Evolutionary conservation across 495 filamentous ascomycete genomes (phyloP).

Genomic region (Xanthoparmelia taractica): DNA sequence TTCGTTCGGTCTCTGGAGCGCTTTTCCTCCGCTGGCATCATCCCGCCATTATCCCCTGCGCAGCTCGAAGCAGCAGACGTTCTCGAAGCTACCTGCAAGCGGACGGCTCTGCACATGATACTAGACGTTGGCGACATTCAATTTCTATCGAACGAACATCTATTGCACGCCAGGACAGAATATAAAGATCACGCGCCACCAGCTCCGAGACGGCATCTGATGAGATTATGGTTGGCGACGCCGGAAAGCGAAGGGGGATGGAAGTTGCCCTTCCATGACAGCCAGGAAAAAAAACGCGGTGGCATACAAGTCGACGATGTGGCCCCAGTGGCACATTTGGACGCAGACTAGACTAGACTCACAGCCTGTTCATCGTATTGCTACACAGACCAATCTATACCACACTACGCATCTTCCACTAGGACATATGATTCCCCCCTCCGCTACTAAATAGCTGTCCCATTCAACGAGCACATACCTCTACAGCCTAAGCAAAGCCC

Average conservation of each 20-base stretch:
- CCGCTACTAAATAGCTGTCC: too few species aligned
- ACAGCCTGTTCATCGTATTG: not conserved
- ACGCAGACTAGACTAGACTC: constrained; percentile 17
- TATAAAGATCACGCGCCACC: constrained; percentile 60
- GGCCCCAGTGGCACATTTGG: constrained; percentile 44
- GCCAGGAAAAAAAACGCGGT: constrained; percentile 72
- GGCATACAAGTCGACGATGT: constrained; percentile 81
- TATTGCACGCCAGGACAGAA: constrained; percentile 61
- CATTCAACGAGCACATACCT: too few species aligned
- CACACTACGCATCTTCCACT: too few species aligned
- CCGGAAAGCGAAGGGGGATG: constrained; percentile 80
- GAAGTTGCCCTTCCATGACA: constrained; percentile 75
- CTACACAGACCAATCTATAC: not conserved
- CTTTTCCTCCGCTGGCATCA: constrained; percentile 57
- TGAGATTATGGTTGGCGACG: constrained; percentile 75
- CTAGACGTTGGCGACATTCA: constrained; percentile 75
- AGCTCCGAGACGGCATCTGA: constrained; percentile 61
- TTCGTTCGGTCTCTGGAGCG: constrained; percentile 60
- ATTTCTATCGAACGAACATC: constrained; percentile 61
- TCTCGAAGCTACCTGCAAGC: constrained; percentile 59
- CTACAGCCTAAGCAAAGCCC: too few species aligned
- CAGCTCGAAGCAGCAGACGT: constrained; percentile 58
- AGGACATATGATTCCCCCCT: too few species aligned
- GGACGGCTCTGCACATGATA: constrained; percentile 65
- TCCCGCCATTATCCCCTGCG: constrained; percentile 56